A percentile compares a stretch with the other conserved stretches of the same genome.
Conservation (phyloP, 2,329 filamentous ascomycete genomes). For the Mariannaea elegans region DNA sequence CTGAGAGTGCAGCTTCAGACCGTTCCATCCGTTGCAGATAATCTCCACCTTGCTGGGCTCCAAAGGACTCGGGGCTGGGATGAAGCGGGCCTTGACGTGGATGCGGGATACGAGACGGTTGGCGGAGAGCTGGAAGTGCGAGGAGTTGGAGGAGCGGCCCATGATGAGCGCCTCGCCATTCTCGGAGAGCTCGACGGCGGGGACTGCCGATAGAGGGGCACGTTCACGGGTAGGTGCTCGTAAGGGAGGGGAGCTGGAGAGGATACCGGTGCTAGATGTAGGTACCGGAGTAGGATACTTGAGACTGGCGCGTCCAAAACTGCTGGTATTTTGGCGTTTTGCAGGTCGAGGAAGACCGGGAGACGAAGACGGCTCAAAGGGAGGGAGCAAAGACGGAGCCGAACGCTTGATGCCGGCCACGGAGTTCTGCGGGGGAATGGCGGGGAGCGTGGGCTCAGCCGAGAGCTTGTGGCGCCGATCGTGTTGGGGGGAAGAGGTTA, state of each 20-base stretch:
- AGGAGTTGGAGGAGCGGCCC: constrained; percentile 93
- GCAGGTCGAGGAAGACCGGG: constrained; percentile 73
- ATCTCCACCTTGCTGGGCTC: constrained; percentile 85
- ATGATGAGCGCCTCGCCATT: constrained; percentile 85
- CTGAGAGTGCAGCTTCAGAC: constrained; percentile 90
- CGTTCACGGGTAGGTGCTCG: constrained; percentile 73
- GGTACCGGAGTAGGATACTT: constrained; percentile 95
- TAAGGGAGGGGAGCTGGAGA: constrained; percentile 84
- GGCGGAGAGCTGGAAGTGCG: constrained; percentile 91
- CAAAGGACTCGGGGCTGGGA: constrained; percentile 72
- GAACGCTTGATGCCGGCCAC: constrained; percentile 65
- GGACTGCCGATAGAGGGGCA: constrained; percentile 82
- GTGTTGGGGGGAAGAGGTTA: constrained; percentile 45
- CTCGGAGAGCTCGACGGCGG: constrained; percentile 81
- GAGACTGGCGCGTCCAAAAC: constrained; percentile 54
- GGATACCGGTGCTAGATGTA: constrained; percentile 90
- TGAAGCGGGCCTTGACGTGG: constrained; percentile 88
- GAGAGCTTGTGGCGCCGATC: constrained; percentile 33
- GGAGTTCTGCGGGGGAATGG: constrained; percentile 31
- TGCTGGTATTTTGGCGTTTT: constrained; percentile 69
- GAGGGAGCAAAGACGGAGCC: constrained; percentile 75
- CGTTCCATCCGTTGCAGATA: constrained; percentile 95
- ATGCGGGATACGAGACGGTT: constrained; percentile 94
- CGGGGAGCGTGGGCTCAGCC: constrained; percentile 47
- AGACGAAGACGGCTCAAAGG: constrained; percentile 86